These are phyloP conservation scores for Lepidium aucheri DNA, from an alignment of 345 rosid genomes.

Conservation along the genomic window DNA sequence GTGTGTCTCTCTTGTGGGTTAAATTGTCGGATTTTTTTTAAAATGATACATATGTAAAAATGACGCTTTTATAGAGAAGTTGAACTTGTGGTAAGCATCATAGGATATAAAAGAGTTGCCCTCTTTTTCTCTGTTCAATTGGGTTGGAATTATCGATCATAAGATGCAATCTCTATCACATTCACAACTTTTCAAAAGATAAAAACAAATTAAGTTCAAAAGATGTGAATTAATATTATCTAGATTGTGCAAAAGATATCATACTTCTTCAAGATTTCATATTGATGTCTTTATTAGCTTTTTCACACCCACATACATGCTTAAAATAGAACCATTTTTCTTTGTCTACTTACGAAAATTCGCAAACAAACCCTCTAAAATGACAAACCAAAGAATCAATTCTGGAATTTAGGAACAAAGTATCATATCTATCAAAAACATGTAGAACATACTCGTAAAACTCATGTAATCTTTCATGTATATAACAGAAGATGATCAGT, in stretches of 20 bases:
- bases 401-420: no score
- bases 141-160: not conserved
- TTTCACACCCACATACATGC: no score
- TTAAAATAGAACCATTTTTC: no score
- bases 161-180: no score
- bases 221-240: not conserved
- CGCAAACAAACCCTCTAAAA: no score
- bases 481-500: no score
- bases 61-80: not conserved
- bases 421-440: no score
- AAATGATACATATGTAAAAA: not conserved
- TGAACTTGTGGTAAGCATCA: not conserved
- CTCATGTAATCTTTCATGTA: no score
- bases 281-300: no score
- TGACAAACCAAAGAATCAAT: no score
- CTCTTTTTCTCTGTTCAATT: not conserved
- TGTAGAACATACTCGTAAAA: no score
- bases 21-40: slow-evolving; percentile 6
- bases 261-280: not conserved
- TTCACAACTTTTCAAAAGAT: not conserved
- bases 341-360: no score
- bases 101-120: not conserved
- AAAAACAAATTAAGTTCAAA: not conserved
- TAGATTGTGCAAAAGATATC: not conserved
- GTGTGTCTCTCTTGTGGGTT: not conserved